Base-by-base conservation (phyloP, 257 asterid species). In the Cruciata laevipes region DNA sequence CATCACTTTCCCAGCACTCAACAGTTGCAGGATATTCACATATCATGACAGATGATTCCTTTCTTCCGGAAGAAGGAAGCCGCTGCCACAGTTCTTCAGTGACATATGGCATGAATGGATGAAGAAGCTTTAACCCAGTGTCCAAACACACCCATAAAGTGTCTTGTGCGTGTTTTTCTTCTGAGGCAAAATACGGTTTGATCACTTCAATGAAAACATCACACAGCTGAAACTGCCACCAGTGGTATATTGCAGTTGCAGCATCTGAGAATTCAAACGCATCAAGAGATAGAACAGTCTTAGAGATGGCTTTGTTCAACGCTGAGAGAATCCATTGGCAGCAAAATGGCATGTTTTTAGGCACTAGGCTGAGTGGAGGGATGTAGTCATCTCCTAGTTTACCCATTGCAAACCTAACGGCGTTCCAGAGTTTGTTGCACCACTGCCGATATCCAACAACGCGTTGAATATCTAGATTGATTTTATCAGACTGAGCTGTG, bases 21-120 rank as follows among this genome's bases (percentile, higher is more conserved):
- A 82, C 79, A 44, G 65, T 32, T 59, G 96, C 75, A 21, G 97
- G 97, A 78, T 90, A 93, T 63, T 90, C 95, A 37, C 90, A 82
- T 65, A 86, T 79, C 85, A 93, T 82, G 64, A 93, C 85, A n/a
- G n/a, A n/a, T 14, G 99, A 90, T 69, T 83, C 96, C 73, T 90
- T 88, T 83, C 85, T 85, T 67, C 69, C 65, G 86, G 71, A 72
- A 97, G 97, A 58, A 93, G 99, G 97, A 58, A 93, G 95, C 13
- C 99, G 95, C 83, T 93, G 99, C 99, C 99, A 93, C 66, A 93
- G 74, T 76, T 92, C 98, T 79, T 93, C 97, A 0, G 99, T 93
- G 72, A 93, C 90, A 23, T 76, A 90, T 31, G 97, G 98, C 98
- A 93, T 93, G 67, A 93, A 90, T 14, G 98, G 99, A 73, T 93